Conservation (phyloP, 2,329 filamentous ascomycete species). For the Neofusicoccum kwambonambiense region DNA sequence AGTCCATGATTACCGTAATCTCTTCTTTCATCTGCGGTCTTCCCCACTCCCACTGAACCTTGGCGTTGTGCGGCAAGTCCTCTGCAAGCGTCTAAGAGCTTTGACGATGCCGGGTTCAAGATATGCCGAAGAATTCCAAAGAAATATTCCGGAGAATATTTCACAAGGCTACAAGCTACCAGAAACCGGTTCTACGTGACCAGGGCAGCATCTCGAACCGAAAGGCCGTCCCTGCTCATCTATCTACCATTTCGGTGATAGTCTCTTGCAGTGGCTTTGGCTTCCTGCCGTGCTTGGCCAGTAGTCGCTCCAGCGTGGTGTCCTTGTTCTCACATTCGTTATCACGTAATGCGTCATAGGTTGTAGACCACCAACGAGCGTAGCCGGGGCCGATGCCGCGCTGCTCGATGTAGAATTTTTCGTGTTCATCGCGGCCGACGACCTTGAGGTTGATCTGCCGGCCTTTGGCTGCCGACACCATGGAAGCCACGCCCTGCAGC, state of each 20-base stretch:
- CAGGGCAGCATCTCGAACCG: neutral
- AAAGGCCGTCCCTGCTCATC: neutral
- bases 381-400: slow-evolving; percentile 35
- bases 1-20: too few relatives aligned
- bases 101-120: too few relatives aligned
- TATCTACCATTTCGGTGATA: slow-evolving; percentile 38
- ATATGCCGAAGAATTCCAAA: too few relatives aligned
- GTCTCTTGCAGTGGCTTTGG: slow-evolving; percentile 42
- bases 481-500: slow-evolving; percentile 30
- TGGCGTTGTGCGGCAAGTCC: too few relatives aligned
- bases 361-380: slow-evolving; percentile 48
- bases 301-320: slow-evolving; percentile 38
- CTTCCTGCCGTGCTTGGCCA: slow-evolving; percentile 34
- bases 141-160: too few relatives aligned
- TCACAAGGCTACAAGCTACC: too few relatives aligned
- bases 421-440: slow-evolving; percentile 40
- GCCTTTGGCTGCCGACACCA: slow-evolving; percentile 29
- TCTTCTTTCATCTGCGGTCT: too few relatives aligned
- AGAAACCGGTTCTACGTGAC: neutral
- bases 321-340: slow-evolving; percentile 46
- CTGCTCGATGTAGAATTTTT: slow-evolving; percentile 40
- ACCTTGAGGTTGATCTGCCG: slow-evolving; percentile 36
- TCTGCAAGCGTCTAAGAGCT: too few relatives aligned
- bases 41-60: too few relatives aligned
- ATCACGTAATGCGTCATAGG: slow-evolving; percentile 44